Evolutionary conservation across 108 stramenopile genomes (phyloP), one percentile per base, ranked within the genome.

Genomic region (Epithemia pelagica): DNA sequence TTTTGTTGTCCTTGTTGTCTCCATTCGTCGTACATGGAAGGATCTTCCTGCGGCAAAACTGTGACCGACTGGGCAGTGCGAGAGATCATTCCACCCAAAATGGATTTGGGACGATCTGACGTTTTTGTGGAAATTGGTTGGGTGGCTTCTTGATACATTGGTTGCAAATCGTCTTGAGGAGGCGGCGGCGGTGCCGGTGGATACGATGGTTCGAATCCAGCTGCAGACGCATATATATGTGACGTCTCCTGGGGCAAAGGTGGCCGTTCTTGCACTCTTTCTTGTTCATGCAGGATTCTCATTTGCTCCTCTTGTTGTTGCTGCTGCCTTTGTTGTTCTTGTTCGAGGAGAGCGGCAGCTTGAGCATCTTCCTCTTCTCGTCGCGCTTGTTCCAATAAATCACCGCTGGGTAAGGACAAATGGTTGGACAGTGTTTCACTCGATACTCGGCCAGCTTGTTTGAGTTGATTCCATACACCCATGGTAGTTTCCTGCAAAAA

Each of bases 61-160:
- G 37, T 46, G 10, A 87, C 85, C 59, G 81, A 82, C 2, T 84
- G 78, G 7, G 89, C 83, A 33, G 90, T 66, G 23, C 82, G 74
- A 25, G 72, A 84, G 51, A 93, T 73, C 27, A 93, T 66, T 0
- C 89, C 87, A 31, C 88, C 88, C 63, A 93, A 74, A 28, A 93
- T 81, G 2, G 89, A 88, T 51, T 74, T 69, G 15, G 88, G 88
- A 63, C 87, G 60, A 15, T 24, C 65, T 46, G 65, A 15, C n/a
- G 26, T n/a, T n/a, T n/a, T n/a, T n/a, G n/a, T n/a, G n/a, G n/a
- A n/a, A n/a, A n/a, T n/a, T n/a, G n/a, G n/a, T n/a, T n/a, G n/a
- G n/a, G n/a, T n/a, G n/a, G n/a, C n/a, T n/a, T n/a, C n/a, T n/a
- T n/a, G n/a, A n/a, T n/a, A n/a, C n/a, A n/a, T n/a, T 65, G 64